Percentiles rank a stretch among this genome's conserved stretches.
Conservation (phyloP, 148 eudicot species). For the Hydrangea macrophylla region DNA sequence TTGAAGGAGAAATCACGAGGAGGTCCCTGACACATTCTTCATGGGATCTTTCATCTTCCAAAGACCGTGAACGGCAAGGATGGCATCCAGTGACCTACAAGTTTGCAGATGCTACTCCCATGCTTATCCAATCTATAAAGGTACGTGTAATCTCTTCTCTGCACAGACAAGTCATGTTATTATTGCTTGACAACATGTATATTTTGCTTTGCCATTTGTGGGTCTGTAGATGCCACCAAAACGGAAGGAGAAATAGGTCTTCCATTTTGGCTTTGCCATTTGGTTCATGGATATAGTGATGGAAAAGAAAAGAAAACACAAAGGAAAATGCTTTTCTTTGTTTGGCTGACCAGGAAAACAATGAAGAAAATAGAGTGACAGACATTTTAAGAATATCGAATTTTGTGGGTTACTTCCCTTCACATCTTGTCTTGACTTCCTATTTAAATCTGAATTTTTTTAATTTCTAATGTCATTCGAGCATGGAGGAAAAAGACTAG, state of each 20-base stretch:
- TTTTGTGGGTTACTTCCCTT: too few relatives aligned
- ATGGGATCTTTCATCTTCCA: conserved; percentile 75
- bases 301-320: too few relatives aligned
- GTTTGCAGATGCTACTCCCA: conserved; percentile 76
- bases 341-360: too few relatives aligned
- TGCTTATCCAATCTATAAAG: conserved; percentile 77
- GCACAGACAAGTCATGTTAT: background rate
- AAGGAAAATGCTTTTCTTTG: too few relatives aligned
- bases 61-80: conserved; percentile 70
- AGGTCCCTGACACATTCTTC: conserved; percentile 80
- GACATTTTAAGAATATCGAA: too few relatives aligned
- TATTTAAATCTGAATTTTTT: too few relatives aligned
- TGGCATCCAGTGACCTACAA: conserved; percentile 96
- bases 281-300: too few relatives aligned
- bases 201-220: background rate
- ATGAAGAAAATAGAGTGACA: too few relatives aligned
- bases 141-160: conserved; percentile 30
- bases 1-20: conserved; percentile 78
- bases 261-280: too few relatives aligned
- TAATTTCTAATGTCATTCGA: too few relatives aligned
- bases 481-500: too few relatives aligned
- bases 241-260: background rate
- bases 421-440: too few relatives aligned
- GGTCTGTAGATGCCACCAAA: background rate
- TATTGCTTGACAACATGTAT: background rate